phyloP scores from a whole-genome alignment of 345 rosid genomes.

The Ceriops tagal region DNA sequence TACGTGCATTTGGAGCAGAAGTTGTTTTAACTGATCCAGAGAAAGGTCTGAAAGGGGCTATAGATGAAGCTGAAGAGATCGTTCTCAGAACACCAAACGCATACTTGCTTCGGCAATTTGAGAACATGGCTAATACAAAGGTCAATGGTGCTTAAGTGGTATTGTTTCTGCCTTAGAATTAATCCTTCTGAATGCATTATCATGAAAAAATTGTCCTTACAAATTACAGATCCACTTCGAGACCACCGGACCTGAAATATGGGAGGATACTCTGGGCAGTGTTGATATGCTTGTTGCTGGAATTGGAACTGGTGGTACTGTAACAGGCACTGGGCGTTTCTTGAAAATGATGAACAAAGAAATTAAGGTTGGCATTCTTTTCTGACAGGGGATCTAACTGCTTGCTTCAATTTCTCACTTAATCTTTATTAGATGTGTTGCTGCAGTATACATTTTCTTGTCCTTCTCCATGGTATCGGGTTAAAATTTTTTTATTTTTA shows the following conservation, averaged over 20 bases:
- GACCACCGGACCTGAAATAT: constrained; percentile 93
- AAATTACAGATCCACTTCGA: constrained; percentile 75
- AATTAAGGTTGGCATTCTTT: constrained; percentile 45
- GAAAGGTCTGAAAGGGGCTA: constrained; percentile 82
- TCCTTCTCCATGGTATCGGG: constrained; percentile 8
- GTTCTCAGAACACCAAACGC: constrained; percentile 59
- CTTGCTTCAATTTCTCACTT: background rate
- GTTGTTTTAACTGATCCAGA: constrained; percentile 75
- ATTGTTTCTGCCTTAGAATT: background rate
- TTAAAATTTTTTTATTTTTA: constrained; percentile 11
- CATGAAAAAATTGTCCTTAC: background rate
- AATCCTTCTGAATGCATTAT: background rate
- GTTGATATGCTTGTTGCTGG: constrained; percentile 81
- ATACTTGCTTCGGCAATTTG: constrained; percentile 78
- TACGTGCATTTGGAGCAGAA: constrained; percentile 89
- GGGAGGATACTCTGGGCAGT: constrained; percentile 79
- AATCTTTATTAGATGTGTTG: background rate
- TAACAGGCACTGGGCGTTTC: constrained; percentile 79
- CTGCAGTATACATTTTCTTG: background rate
- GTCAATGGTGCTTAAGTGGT: constrained; percentile 26
- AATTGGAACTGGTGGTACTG: constrained; percentile 91
- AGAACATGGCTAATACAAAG: constrained; percentile 69
- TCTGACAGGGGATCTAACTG: background rate
- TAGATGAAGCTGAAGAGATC: constrained; percentile 84
- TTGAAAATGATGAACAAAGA: constrained; percentile 73